phyloP scores from a whole-genome alignment of 768 basidiomycete species.

The Mrakia blollopis region DNA sequence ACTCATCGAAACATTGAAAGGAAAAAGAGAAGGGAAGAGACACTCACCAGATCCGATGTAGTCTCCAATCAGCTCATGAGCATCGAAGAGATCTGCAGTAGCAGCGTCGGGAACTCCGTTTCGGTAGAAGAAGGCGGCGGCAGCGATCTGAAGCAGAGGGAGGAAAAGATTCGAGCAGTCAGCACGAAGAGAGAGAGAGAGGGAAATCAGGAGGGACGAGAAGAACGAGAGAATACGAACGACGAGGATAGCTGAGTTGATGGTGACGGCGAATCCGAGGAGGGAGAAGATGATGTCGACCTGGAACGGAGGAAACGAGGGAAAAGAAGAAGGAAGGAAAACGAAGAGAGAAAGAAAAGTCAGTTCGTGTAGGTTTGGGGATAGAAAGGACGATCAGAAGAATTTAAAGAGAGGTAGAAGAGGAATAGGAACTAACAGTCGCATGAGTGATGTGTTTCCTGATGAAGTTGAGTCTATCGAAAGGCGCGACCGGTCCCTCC shows the following conservation, averaged over 20 bases:
- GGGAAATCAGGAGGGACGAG: slow-evolving; percentile 20
- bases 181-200: slow-evolving; percentile 66
- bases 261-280: slow-evolving; percentile 77
- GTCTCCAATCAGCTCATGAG: slow-evolving; percentile 65
- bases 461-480: slow-evolving; percentile 43
- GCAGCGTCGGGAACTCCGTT: slow-evolving; percentile 44
- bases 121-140: slow-evolving; percentile 70
- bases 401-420: not conserved
- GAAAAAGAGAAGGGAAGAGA: too few species aligned
- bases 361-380: too few species aligned
- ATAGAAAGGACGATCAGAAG: not conserved
- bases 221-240: slow-evolving; percentile 13
- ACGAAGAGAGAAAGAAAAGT: not conserved
- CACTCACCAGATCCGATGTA: slow-evolving; percentile 53
- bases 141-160: slow-evolving; percentile 51
- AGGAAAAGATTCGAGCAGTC: not conserved
- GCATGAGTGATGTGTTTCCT: slow-evolving; percentile 43
- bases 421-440: slow-evolving; percentile 36
- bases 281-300: slow-evolving; percentile 61
- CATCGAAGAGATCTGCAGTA: slow-evolving; percentile 74
- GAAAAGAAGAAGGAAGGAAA: not conserved
- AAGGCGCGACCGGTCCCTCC: slow-evolving; percentile 25
- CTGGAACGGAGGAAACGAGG: too few species aligned
- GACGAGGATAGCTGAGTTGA: slow-evolving; percentile 57
- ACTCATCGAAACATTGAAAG: too few species aligned